Evolutionary conservation across 2,329 filamentous ascomycete species (phyloP), one percentile per base, ranked within the genome.

Genomic region (Cercospora canescens): DNA sequence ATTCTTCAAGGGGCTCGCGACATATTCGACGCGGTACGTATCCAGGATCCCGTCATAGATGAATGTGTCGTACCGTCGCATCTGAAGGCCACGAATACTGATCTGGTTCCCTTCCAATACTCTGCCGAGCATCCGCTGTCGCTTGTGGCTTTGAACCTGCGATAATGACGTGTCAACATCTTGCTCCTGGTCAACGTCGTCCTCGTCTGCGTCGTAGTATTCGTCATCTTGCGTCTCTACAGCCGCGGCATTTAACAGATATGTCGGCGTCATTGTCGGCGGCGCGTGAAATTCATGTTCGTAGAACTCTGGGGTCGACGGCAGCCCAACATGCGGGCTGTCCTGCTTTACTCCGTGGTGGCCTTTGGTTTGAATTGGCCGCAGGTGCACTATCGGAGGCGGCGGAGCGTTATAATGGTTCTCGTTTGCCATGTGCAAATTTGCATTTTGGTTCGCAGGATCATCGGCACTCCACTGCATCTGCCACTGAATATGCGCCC

Each of bases 1-100:
- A 70, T 97, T 93, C 71, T 89, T 91, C 30, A 97, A 81, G 34
- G 95, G 94, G 41, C 81, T 85, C 9, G 83, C 83, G 59, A 79
- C 79, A 69, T 80, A 76, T 69, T 85, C 82, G 2, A 81, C 76
- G 37, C 76, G 77, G 67, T 85, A 85, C 4, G 76, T 72, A 30
- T 81, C 79, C 62, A 85, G 71, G 35, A 82, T 79, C 6, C 81
- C 82, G 11, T 78, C 76, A 64, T 81, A 81, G n/a, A 84, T 73
- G 68, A 83, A 83, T 1, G 80, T 75, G 64, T 83, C 81, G 60
- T 83, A 83, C 41, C 79, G 72, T 52, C 82, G 78, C 39, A 70
- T 70, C 41, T 75, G 73, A 37, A 73, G 60, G 30, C 71, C 73
- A 16, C 65, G 68, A 11, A 71, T 64, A 21, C 65, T 70, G 57